These are phyloP conservation scores for Termitomyces sp. DNA, from an alignment of 768 basidiomycete genomes.

Conservation along the genomic window DNA sequence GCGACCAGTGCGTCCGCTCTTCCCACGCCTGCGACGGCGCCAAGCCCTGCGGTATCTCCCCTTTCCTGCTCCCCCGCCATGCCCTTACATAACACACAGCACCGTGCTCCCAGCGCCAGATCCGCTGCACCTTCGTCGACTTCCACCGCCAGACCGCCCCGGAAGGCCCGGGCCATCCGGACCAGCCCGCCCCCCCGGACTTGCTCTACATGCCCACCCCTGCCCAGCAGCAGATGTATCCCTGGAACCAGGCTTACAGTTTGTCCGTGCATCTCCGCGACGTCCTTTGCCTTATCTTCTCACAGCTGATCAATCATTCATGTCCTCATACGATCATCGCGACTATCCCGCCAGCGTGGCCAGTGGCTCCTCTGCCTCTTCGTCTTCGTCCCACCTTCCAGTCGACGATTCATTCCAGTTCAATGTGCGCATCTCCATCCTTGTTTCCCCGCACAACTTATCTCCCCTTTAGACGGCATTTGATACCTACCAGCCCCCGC, in stretches of 20 bases:
- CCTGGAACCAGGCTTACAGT: neutral
- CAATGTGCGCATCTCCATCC: neutral
- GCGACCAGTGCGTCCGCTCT: constrained; percentile 78
- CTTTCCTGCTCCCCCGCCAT: too few species aligned
- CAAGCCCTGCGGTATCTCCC: constrained; percentile 66
- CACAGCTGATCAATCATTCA: constrained; percentile 36
- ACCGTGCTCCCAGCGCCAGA: constrained; percentile 24
- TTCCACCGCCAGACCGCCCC: constrained; percentile 83
- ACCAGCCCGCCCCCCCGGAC: neutral
- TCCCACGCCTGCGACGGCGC: constrained; percentile 74
- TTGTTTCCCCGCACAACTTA: neutral
- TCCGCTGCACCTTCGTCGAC: constrained; percentile 75
- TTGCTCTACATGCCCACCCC: neutral
- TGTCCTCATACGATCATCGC: neutral
- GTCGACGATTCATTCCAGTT: constrained; percentile 15
- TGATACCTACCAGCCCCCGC: neutral
- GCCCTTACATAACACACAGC: neutral
- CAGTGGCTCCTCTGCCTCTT: constrained; percentile 47
- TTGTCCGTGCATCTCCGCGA: too few species aligned
- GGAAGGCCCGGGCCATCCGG: constrained; percentile 61
- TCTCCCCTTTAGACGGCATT: neutral
- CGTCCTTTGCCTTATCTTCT: neutral
- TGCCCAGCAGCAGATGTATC: neutral
- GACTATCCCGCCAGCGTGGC: constrained; percentile 39
- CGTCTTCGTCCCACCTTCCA: constrained; percentile 52